Evolutionary conservation across 768 basidiomycete genomes (phyloP).

Genomic region (Tylopilus cervinicoccineus): DNA sequence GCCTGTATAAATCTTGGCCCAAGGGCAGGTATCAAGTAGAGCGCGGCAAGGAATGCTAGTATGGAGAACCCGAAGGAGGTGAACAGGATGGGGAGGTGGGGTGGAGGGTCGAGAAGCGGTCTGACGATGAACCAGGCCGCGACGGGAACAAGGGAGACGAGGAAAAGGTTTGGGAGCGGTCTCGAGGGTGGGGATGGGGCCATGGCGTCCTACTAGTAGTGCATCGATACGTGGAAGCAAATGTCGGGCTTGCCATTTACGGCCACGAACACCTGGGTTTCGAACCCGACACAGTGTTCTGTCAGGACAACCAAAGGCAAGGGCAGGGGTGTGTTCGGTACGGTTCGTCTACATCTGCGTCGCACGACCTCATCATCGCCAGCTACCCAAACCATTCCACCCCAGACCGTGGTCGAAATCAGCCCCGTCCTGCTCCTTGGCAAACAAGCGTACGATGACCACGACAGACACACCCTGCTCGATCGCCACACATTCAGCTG

Average conservation of each 20-base stretch:
- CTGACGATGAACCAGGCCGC: conserved; percentile 71
- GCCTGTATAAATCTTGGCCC: conserved; percentile 78
- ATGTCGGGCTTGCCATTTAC: conserved; percentile 13
- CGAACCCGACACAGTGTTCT: conserved; percentile 47
- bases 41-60: conserved; percentile 71
- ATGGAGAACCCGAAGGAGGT: conserved; percentile 81
- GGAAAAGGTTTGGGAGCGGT: conserved; percentile 48
- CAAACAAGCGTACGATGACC: conserved; percentile 61
- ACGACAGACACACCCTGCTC: conserved; percentile 61
- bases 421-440: conserved; percentile 81
- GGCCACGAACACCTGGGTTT: conserved; percentile 14
- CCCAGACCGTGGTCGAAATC: conserved; percentile 70
- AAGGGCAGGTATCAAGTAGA: conserved; percentile 80
- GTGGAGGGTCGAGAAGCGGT: conserved; percentile 65
- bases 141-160: conserved; percentile 60
- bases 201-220: too few relatives aligned
- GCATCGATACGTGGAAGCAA: neutral
- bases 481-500: conserved; percentile 79
- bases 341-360: conserved; percentile 4
- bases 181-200: conserved; percentile 36
- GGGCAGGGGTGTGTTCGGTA: conserved; percentile 66
- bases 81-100: conserved; percentile 69
- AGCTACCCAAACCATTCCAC: conserved; percentile 33
- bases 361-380: conserved; percentile 26
- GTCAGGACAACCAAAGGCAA: conserved; percentile 45